Evolutionary conservation across 108 stramenopile species (phyloP).

Genomic region (Skeletonema grethae): DNA sequence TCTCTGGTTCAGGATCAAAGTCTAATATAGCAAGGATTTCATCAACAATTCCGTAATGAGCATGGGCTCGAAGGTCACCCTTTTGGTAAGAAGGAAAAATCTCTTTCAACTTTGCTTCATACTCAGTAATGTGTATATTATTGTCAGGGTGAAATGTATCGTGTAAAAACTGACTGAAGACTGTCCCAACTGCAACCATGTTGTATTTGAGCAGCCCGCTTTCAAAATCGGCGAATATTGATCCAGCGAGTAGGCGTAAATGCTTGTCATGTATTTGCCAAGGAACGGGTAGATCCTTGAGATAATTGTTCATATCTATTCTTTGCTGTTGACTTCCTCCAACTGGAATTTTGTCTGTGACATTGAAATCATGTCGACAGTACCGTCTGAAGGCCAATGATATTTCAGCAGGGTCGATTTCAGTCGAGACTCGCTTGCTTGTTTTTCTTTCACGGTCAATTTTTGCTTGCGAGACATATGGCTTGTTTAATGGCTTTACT

Average conservation of each 20-base stretch:
- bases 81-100: neutral
- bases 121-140: neutral
- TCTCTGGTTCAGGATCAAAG: neutral
- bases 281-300: neutral
- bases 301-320: neutral
- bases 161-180: neutral
- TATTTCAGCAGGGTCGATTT: conserved; percentile 4
- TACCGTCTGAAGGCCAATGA: conserved; percentile 6
- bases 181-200: conserved; percentile 1
- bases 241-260: neutral
- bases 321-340: neutral
- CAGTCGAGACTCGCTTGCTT: conserved; percentile 7
- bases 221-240: neutral
- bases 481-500: neutral
- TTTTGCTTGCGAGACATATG: neutral
- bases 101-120: neutral
- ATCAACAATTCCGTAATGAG: neutral
- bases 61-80: neutral
- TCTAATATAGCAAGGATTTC: neutral
- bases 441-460: neutral
- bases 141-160: neutral
- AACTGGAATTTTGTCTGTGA: no score
- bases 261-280: conserved; percentile 1
- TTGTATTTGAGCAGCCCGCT: conserved; percentile 3
- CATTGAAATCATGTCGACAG: conserved; percentile 5